These are phyloP conservation scores for Vachellia pachyceras DNA, from an alignment of 306 rosid species.

Conservation along the genomic window DNA sequence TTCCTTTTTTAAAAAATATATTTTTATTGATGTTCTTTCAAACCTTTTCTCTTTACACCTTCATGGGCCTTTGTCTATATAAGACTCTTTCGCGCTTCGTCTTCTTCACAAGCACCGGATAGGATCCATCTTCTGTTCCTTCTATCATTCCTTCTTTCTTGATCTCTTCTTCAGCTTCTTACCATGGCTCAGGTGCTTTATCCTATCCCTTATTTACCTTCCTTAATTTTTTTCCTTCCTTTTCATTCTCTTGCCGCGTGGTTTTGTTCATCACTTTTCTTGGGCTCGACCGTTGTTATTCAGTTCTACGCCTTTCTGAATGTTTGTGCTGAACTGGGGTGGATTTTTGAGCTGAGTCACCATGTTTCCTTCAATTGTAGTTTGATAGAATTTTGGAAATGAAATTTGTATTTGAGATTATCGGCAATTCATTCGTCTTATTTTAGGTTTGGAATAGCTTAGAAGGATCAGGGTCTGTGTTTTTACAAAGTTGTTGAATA, in stretches of 20 bases:
- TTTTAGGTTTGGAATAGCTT: background rate
- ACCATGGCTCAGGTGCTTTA: constrained; percentile 45
- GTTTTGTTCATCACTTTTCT: background rate
- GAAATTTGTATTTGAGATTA: background rate
- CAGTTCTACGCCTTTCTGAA: background rate
- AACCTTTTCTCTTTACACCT: background rate
- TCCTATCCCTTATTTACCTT: background rate
- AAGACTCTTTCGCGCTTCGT: constrained; percentile 7
- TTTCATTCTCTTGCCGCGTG: background rate
- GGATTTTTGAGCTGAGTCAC: constrained; percentile 12
- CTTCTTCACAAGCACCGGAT: background rate
- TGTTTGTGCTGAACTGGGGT: constrained; percentile 13
- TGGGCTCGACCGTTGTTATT: background rate
- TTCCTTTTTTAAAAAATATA: too few species aligned
- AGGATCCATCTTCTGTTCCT: background rate
- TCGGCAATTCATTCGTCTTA: background rate
- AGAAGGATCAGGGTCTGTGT: background rate
- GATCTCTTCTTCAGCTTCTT: constrained; percentile 17
- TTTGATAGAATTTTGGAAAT: background rate
- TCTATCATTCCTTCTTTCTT: background rate
- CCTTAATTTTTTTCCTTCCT: background rate
- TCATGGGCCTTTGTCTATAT: constrained; percentile 10
- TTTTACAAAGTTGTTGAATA: background rate
- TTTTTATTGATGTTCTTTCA: background rate
- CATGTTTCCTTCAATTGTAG: background rate